These are phyloP conservation scores for Cucurbita argyrosperma DNA, from an alignment of 306 rosid species.

Conservation along the genomic window DNA sequence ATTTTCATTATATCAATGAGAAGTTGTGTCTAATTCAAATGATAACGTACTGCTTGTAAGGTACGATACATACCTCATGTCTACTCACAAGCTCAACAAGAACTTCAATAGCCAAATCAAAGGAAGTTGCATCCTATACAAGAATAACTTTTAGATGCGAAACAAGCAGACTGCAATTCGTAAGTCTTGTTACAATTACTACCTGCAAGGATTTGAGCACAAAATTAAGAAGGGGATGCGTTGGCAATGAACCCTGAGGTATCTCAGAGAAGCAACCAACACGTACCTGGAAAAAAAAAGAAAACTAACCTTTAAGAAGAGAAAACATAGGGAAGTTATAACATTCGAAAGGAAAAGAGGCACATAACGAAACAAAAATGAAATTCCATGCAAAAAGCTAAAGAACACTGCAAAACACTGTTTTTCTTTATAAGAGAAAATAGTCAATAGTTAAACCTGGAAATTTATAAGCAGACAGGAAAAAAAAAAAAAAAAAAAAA, in stretches of 20 bases:
- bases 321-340: conserved; percentile 3
- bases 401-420: neutral
- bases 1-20: too few relatives aligned
- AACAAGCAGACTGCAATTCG: neutral
- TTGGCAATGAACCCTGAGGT: conserved; percentile 57
- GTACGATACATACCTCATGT: conserved; percentile 59
- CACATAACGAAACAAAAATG: neutral
- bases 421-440: neutral
- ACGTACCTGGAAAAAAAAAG: conserved; percentile 47
- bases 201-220: conserved; percentile 80
- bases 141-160: conserved; percentile 13
- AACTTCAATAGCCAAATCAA: conserved; percentile 92
- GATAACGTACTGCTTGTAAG: conserved; percentile 1
- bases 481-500: neutral
- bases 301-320: conserved; percentile 1
- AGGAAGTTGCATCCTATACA: conserved; percentile 51
- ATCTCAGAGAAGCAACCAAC: conserved; percentile 93
- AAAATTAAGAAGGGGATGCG: conserved; percentile 78
- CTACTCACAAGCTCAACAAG: conserved; percentile 77
- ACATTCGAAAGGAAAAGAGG: neutral
- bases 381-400: neutral
- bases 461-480: neutral
- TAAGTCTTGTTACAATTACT: conserved; percentile 1
- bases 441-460: neutral
- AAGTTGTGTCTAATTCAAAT: too few relatives aligned